Evolutionary conservation across 495 filamentous ascomycete genomes (phyloP).

Genomic region (Pseudomonodictys pantanalensis): DNA sequence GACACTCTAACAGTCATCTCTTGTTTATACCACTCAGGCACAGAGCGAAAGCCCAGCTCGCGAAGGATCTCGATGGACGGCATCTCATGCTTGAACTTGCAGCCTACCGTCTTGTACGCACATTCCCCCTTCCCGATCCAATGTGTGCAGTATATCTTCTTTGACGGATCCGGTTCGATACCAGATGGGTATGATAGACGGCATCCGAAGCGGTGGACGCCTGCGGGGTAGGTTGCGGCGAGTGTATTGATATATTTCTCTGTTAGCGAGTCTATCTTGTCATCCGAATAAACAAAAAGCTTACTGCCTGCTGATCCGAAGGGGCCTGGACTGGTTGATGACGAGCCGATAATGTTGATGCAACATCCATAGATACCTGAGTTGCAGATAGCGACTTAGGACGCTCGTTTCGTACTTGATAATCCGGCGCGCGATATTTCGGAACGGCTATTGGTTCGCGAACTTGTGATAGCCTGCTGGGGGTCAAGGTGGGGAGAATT

Average conservation of each 20-base stretch:
- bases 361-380: too few relatives aligned
- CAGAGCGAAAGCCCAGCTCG: constrained; percentile 57
- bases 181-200: constrained; percentile 36
- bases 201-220: constrained; percentile 6
- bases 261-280: not conserved
- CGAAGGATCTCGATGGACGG: constrained; percentile 62
- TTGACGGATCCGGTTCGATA: constrained; percentile 33
- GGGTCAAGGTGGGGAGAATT: not conserved
- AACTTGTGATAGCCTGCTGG: not conserved
- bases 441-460: too few relatives aligned
- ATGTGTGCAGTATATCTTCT: constrained; percentile 81
- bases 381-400: too few relatives aligned
- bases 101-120: constrained; percentile 80
- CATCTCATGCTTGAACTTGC: constrained; percentile 85
- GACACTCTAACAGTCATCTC: constrained; percentile 37
- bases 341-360: too few relatives aligned
- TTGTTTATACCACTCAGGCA: constrained; percentile 58
- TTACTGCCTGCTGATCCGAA: too few relatives aligned
- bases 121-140: constrained; percentile 84
- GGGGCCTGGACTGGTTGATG: too few relatives aligned
- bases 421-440: not conserved
- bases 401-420: too few relatives aligned
- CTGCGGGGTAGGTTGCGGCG: constrained; percentile 5
- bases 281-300: not conserved
- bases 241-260: constrained; percentile 5